phyloP scores from a whole-genome alignment of 495 filamentous ascomycete species.

The Parathielavia hyrcaniae region DNA sequence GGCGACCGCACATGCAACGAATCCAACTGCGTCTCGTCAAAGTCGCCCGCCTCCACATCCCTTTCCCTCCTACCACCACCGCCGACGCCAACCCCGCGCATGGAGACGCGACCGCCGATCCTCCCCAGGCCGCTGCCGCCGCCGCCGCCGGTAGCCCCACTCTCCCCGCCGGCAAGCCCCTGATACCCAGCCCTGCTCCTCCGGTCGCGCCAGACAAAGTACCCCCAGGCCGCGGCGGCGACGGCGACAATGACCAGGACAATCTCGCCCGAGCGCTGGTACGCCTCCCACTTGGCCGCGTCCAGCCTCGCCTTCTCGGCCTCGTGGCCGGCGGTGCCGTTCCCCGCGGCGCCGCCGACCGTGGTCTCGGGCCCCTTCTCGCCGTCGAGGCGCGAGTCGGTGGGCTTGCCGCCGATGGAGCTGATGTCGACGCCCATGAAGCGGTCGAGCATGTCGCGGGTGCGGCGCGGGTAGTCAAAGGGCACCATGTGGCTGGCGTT shows the following conservation, averaged over 20 bases:
- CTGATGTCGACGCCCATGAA: conserved; percentile 93
- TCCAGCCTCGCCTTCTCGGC: conserved; percentile 68
- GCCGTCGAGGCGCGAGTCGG: conserved; percentile 83
- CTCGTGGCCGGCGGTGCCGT: conserved; percentile 73
- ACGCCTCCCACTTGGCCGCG: conserved; percentile 85
- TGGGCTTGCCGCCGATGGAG: conserved; percentile 77
- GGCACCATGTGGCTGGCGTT: conserved; percentile 97
- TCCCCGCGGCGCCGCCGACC: conserved; percentile 62
- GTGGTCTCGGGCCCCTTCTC: conserved; percentile 80
- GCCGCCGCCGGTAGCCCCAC: conserved; percentile 20
- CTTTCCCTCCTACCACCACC: not conserved
- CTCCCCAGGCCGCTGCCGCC: not conserved
- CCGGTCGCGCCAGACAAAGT: conserved; percentile 76
- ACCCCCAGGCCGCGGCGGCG: conserved; percentile 71
- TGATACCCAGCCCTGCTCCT: conserved; percentile 49
- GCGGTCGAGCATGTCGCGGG: conserved; percentile 92
- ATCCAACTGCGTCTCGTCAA: conserved; percentile 84
- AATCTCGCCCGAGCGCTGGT: conserved; percentile 84
- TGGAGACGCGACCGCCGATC: conserved; percentile 6
- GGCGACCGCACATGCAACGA: conserved; percentile 55
- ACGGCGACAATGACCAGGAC: conserved; percentile 81
- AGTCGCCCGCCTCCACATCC: conserved; percentile 35
- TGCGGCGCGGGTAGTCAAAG: conserved; percentile 80
- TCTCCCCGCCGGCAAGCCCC: conserved; percentile 39
- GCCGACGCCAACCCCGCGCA: not conserved